Evolutionary conservation across 2,329 filamentous ascomycete species (phyloP).

Genomic region (Cordyceps javanica): DNA sequence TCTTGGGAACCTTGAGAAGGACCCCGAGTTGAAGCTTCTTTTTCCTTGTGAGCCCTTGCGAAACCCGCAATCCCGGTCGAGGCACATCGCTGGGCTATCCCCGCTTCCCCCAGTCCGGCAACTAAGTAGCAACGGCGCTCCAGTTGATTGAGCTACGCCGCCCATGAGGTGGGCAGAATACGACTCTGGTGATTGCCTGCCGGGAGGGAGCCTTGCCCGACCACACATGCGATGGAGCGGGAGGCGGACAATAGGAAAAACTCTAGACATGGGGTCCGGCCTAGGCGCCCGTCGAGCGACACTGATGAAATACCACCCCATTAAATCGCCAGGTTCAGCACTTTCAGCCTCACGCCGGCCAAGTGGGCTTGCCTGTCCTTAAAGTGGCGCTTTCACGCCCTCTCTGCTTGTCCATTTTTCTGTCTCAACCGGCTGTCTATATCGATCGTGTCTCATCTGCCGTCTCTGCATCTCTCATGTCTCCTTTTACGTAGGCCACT

Average conservation of each 20-base stretch:
- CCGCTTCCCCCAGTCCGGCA: neutral
- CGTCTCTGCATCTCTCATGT: neutral
- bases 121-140: neutral
- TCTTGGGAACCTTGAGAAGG: neutral
- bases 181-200: neutral
- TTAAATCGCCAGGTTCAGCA: conserved; percentile 11
- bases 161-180: neutral
- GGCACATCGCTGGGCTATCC: neutral
- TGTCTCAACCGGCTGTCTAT: neutral
- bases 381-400: conserved; percentile 10
- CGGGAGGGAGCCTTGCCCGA: neutral
- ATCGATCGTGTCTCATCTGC: neutral
- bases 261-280: neutral
- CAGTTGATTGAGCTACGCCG: neutral
- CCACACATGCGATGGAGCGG: neutral
- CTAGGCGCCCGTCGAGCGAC: neutral
- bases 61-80: neutral
- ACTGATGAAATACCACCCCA: neutral
- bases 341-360: conserved; percentile 8
- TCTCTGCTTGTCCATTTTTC: neutral
- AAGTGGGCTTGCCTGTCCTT: conserved; percentile 5
- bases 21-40: neutral
- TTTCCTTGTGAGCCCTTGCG: neutral
- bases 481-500: neutral
- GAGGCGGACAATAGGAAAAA: conserved; percentile 7